Percentiles rank a stretch among this genome's conserved stretches.
Conservation (phyloP, 768 basidiomycete genomes). For the Arthromyces matolae region DNA sequence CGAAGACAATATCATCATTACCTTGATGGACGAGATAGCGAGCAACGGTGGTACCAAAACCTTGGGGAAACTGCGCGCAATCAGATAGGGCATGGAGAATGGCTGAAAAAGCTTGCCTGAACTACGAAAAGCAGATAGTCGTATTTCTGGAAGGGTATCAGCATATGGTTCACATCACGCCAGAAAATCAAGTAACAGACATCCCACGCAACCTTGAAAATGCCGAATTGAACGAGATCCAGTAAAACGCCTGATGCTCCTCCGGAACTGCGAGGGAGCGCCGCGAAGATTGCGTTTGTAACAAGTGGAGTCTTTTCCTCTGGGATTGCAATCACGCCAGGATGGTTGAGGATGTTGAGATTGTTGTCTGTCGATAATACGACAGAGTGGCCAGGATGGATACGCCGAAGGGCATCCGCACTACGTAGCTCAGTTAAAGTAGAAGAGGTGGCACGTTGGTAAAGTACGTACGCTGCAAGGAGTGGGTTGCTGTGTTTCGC, state of each 20-base stretch:
- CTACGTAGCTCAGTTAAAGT: conserved; percentile 15
- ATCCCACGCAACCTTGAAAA: conserved; percentile 56
- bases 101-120: conserved; percentile 34
- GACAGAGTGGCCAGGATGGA: conserved; percentile 62
- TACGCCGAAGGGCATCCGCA: conserved; percentile 44
- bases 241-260: conserved; percentile 49
- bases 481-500: conserved; percentile 44
- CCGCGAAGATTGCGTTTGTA: conserved; percentile 44
- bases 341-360: conserved; percentile 48
- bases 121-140: conserved; percentile 55
- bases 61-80: conserved; percentile 33
- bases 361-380: conserved; percentile 46
- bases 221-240: conserved; percentile 50
- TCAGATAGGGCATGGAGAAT: background rate
- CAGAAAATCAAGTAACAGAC: conserved; percentile 29
- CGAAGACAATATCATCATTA: conserved; percentile 3
- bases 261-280: conserved; percentile 40
- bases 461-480: conserved; percentile 39
- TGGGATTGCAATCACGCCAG: conserved; percentile 42
- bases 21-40: conserved; percentile 63
- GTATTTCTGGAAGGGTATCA: conserved; percentile 34
- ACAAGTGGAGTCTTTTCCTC: conserved; percentile 48
- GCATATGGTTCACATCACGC: background rate
- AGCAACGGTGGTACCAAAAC: conserved; percentile 25
- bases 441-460: background rate